phyloP scores from a whole-genome alignment of 768 basidiomycete genomes.

The Rhizopogon vulgaris region DNA sequence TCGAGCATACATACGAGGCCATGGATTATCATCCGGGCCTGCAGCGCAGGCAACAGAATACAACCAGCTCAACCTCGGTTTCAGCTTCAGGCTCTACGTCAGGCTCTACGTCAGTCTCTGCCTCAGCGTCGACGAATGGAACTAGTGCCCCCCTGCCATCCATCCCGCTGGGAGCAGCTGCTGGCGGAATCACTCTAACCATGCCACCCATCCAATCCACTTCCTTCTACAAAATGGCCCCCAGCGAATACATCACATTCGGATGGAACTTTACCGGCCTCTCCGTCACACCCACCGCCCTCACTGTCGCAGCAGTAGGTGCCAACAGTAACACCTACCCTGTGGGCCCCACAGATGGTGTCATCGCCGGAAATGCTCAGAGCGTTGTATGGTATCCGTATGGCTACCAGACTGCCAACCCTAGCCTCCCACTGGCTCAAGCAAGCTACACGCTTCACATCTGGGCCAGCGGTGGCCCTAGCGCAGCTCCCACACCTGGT shows the following conservation, averaged over 20 bases:
- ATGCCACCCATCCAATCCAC: conserved; percentile 52
- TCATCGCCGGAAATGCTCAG: conserved; percentile 46
- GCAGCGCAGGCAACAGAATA: conserved; percentile 20
- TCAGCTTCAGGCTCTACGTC: conserved; percentile 6
- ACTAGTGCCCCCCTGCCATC: conserved; percentile 27
- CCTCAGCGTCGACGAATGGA: conserved; percentile 21
- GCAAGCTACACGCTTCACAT: conserved; percentile 56
- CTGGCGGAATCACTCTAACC: conserved; percentile 47
- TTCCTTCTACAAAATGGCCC: conserved; percentile 64
- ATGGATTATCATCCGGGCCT: conserved; percentile 9
- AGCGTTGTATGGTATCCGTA: conserved; percentile 56
- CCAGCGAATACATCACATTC: conserved; percentile 51
- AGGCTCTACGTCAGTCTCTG: conserved; percentile 10
- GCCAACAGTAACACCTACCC: conserved; percentile 66
- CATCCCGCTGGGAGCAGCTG: conserved; percentile 47
- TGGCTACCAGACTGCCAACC: conserved; percentile 43
- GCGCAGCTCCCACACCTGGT: conserved; percentile 42
- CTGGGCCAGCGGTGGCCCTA: conserved; percentile 49
- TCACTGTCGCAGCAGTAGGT: conserved; percentile 63
- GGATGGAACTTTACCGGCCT: conserved; percentile 71
- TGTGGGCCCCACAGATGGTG: conserved; percentile 50
- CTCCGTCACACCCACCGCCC: conserved; percentile 40
- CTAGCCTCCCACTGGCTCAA: conserved; percentile 50
- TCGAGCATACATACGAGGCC: neutral
- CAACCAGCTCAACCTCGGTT: conserved; percentile 2